Evolutionary conservation across 352 stramenopile genomes (phyloP).

Genomic region (Peronosclerospora sorghi): DNA sequence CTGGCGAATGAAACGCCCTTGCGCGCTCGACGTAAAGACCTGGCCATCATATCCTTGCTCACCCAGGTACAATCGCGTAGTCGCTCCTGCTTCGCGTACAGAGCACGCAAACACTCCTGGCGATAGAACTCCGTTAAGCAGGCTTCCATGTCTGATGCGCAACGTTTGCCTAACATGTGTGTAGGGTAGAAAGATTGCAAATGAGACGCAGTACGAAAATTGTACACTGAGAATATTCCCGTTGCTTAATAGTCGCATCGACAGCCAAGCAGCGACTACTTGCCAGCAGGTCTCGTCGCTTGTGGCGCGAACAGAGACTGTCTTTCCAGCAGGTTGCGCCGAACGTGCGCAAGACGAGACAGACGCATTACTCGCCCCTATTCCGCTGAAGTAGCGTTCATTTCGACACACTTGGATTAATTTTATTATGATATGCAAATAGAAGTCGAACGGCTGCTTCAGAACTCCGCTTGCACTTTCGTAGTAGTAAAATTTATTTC

Average conservation of each 20-base stretch:
- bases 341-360: constrained; percentile 26
- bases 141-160: constrained; percentile 55
- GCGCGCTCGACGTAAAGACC: constrained; percentile 13
- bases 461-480: no score
- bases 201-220: constrained; percentile 27
- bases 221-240: constrained; percentile 26
- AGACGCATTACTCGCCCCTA: constrained; percentile 12
- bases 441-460: constrained; percentile 6
- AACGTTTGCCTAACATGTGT: constrained; percentile 61
- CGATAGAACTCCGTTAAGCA: constrained; percentile 77
- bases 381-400: constrained; percentile 6
- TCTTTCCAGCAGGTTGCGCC: constrained; percentile 33
- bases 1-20: constrained; percentile 68
- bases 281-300: constrained; percentile 27
- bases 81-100: constrained; percentile 56
- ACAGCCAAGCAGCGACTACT: constrained; percentile 12
- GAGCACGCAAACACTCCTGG: constrained; percentile 61
- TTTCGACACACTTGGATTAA: constrained; percentile 3
- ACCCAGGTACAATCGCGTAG: constrained; percentile 34
- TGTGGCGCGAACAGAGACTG: constrained; percentile 19
- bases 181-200: constrained; percentile 3
- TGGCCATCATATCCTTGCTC: constrained; percentile 40
- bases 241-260: constrained; percentile 1
- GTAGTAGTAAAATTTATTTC: no score
- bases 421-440: constrained; percentile 6